Conservation (phyloP, 805 yeast genomes). For the Lipomyces oligophaga region DNA sequence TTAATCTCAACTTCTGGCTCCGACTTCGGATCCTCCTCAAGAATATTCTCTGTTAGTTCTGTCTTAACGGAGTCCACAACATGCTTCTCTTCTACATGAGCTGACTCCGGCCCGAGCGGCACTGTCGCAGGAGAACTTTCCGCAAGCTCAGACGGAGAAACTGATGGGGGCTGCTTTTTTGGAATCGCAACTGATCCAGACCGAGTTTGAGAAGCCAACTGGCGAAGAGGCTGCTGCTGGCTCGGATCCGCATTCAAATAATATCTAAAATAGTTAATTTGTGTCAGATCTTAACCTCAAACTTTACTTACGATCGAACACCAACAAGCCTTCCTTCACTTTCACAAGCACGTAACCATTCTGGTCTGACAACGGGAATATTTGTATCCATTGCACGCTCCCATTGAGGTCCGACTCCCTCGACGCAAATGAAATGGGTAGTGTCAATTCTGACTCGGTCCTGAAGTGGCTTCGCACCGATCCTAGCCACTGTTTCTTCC, state of each 20-base stretch:
- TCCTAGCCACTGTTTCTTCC: conserved; percentile 54
- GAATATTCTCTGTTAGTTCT: background rate
- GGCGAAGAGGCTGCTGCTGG: conserved; percentile 29
- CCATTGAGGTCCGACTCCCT: conserved; percentile 67
- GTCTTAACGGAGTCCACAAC: background rate
- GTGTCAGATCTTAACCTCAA: background rate
- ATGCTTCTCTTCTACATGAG: conserved; percentile 1
- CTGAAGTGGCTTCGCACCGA: conserved; percentile 82
- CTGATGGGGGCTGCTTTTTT: too few species aligned
- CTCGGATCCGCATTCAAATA: conserved; percentile 43
- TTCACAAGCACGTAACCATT: conserved; percentile 95
- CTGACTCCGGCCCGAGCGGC: too few species aligned
- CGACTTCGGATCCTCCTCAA: too few species aligned
- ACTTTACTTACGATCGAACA: conserved; percentile 64
- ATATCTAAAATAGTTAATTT: conserved; percentile 30
- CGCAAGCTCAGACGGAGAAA: too few species aligned
- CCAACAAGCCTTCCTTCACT: conserved; percentile 85
- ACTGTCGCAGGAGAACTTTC: too few species aligned
- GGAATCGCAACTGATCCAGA: background rate
- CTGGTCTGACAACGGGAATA: conserved; percentile 92
- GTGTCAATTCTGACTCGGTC: conserved; percentile 77
- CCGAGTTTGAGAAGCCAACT: background rate
- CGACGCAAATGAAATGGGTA: conserved; percentile 84
- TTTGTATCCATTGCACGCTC: conserved; percentile 77
- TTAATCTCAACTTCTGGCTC: background rate